Percentiles rank a stretch among this genome's conserved stretches.
Conservation (phyloP, 148 eudicot genomes). For the Arctostaphylos glauca region DNA sequence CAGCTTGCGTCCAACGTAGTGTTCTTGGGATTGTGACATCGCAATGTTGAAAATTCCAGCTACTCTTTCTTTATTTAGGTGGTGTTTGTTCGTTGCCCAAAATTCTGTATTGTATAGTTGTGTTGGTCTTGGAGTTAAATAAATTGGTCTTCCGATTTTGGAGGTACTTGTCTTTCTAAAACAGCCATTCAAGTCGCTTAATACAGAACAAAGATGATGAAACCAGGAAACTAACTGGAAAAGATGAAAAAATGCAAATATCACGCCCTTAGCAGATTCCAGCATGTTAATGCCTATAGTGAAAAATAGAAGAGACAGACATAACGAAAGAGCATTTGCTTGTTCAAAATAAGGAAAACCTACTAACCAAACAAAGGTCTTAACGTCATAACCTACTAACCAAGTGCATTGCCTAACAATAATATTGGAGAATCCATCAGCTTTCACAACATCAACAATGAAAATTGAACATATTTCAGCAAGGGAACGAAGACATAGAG, state of each 20-base stretch:
- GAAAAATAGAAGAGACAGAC: background rate
- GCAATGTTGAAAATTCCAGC: too few relatives aligned
- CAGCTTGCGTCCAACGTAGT: too few relatives aligned
- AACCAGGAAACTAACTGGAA: background rate
- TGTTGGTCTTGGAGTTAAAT: too few relatives aligned
- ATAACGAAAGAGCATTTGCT: background rate
- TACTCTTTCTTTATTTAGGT: too few relatives aligned
- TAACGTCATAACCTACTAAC: background rate
- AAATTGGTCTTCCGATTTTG: too few relatives aligned
- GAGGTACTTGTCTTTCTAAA: too few relatives aligned
- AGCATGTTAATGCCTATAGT: background rate
- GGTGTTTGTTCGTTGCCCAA: too few relatives aligned
- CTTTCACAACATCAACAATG: background rate
- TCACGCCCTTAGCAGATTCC: background rate
- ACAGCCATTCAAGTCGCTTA: too few relatives aligned
- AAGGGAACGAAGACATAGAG: background rate
- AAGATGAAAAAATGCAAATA: background rate
- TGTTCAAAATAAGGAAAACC: background rate
- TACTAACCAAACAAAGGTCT: background rate
- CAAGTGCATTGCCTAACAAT: background rate
- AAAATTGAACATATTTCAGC: background rate
- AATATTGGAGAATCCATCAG: background rate
- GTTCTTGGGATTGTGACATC: too few relatives aligned
- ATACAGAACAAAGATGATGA: background rate
- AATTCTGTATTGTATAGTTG: too few relatives aligned